These are phyloP conservation scores for Monilinia fructicola DNA, from an alignment of 2,329 filamentous ascomycete species.

Conservation along the genomic window DNA sequence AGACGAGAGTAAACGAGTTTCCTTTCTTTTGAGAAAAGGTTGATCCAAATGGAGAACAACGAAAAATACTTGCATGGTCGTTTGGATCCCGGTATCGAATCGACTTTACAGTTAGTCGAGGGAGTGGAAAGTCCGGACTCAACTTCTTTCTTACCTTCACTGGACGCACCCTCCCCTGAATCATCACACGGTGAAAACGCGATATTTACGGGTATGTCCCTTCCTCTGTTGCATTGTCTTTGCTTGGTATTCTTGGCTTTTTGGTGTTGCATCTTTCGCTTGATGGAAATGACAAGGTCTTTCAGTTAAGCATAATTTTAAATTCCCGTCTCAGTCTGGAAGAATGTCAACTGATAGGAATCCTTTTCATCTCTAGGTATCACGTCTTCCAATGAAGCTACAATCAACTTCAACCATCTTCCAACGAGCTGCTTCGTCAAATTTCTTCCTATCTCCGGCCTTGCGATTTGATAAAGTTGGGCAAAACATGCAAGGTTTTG, in stretches of 20 bases:
- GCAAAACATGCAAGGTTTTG: conserved; percentile 62
- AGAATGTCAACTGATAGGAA: conserved; percentile 15
- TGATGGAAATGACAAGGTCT: conserved; percentile 11
- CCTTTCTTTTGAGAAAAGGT: background rate
- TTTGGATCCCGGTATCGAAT: conserved; percentile 18
- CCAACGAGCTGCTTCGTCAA: conserved; percentile 75
- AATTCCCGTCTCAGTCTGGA: background rate
- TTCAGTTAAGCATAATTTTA: conserved; percentile 19
- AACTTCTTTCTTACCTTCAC: conserved; percentile 1
- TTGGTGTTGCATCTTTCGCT: conserved; percentile 15
- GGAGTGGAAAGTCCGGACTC: conserved; percentile 12
- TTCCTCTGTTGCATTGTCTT: background rate
- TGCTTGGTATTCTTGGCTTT: conserved; percentile 23
- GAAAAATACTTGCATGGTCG: conserved; percentile 19
- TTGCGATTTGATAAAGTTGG: conserved; percentile 59
- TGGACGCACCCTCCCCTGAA: background rate
- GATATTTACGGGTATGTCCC: conserved; percentile 12
- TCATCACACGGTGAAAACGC: conserved; percentile 1
- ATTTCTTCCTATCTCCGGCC: conserved; percentile 68
- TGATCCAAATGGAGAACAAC: conserved; percentile 16
- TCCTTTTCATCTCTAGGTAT: background rate
- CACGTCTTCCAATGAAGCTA: conserved; percentile 12
- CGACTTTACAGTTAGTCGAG: conserved; percentile 20
- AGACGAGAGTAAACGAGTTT: background rate
- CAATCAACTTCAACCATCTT: conserved; percentile 50